Evolutionary conservation across 805 yeast genomes (phyloP).

Genomic region (Metschnikowia aberdeeniae): DNA sequence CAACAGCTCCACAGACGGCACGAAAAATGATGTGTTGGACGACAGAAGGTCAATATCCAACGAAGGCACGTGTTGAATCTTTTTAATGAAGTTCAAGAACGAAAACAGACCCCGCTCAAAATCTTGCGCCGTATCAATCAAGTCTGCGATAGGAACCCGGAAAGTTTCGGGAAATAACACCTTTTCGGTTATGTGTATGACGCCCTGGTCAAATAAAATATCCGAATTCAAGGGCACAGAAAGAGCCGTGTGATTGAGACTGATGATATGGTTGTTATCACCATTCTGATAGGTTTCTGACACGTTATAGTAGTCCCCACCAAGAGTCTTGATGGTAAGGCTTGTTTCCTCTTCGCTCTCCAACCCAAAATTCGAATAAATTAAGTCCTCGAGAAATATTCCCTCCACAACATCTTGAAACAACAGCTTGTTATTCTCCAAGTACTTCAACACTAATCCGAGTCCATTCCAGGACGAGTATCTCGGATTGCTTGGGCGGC

Average conservation of each 20-base stretch:
- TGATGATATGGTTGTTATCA: constrained; percentile 21
- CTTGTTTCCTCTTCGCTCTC: constrained; percentile 17
- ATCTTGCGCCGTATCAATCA: constrained; percentile 50
- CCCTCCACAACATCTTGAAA: constrained; percentile 53
- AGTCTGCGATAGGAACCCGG: constrained; percentile 49
- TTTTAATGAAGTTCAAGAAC: constrained; percentile 44
- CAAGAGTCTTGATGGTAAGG: constrained; percentile 18
- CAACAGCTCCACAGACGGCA: constrained; percentile 64
- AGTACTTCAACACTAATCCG: constrained; percentile 56
- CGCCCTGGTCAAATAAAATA: constrained; percentile 78
- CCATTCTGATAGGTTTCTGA: constrained; percentile 19
- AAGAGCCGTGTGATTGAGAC: constrained; percentile 29
- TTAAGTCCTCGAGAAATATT: constrained; percentile 54
- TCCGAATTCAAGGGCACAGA: constrained; percentile 50
- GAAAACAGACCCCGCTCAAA: constrained; percentile 20
- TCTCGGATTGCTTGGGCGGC: constrained; percentile 5
- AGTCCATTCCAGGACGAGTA: constrained; percentile 57
- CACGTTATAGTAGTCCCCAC: constrained; percentile 27
- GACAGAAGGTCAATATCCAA: constrained; percentile 31
- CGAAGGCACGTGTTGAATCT: constrained; percentile 40
- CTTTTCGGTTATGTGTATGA: constrained; percentile 63
- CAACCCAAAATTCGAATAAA: constrained; percentile 59
- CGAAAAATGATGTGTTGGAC: constrained; percentile 53
- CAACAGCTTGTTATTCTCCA: constrained; percentile 49
- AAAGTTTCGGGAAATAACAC: constrained; percentile 57